These are phyloP conservation scores for Aristolochia fimbriata DNA, from an alignment of 164 flowering plant genomes.

Conservation along the genomic window DNA sequence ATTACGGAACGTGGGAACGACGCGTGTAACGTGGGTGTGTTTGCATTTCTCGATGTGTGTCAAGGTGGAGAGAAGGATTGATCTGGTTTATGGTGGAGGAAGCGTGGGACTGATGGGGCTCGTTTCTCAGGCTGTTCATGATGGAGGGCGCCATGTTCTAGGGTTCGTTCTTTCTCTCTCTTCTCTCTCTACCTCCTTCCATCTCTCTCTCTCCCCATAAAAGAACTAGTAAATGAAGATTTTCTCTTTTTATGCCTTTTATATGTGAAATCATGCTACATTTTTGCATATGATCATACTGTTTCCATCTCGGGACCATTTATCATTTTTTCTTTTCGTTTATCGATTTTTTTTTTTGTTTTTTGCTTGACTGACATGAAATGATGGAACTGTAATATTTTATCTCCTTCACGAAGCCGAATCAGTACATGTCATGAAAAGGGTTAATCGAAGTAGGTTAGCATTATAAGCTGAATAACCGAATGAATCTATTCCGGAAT, in stretches of 20 bases:
- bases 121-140: constrained; percentile 97
- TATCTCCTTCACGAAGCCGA: too few relatives aligned
- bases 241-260: background rate
- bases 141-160: constrained; percentile 98
- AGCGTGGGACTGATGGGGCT: constrained; percentile 98
- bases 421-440: too few relatives aligned
- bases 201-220: too few relatives aligned
- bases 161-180: constrained; percentile 51
- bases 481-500: too few relatives aligned
- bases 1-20: background rate
- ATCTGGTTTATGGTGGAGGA: constrained; percentile 97
- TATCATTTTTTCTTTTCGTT: too few relatives aligned
- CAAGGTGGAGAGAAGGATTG: constrained; percentile 93
- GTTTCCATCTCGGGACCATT: too few relatives aligned
- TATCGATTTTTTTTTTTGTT: too few relatives aligned
- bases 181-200: constrained; percentile 3
- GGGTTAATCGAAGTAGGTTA: too few relatives aligned
- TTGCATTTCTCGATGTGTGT: constrained; percentile 7
- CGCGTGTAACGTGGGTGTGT: constrained; percentile 4
- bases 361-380: too few relatives aligned
- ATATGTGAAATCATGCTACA: background rate
- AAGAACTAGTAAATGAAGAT: too few relatives aligned
- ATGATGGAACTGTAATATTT: too few relatives aligned
- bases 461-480: too few relatives aligned
- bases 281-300: background rate